A percentile compares a stretch with the other conserved stretches of the same genome.
Evolutionary conservation across 2,329 filamentous ascomycete species (phyloP).

Genomic region (Colletotrichum siamense): DNA sequence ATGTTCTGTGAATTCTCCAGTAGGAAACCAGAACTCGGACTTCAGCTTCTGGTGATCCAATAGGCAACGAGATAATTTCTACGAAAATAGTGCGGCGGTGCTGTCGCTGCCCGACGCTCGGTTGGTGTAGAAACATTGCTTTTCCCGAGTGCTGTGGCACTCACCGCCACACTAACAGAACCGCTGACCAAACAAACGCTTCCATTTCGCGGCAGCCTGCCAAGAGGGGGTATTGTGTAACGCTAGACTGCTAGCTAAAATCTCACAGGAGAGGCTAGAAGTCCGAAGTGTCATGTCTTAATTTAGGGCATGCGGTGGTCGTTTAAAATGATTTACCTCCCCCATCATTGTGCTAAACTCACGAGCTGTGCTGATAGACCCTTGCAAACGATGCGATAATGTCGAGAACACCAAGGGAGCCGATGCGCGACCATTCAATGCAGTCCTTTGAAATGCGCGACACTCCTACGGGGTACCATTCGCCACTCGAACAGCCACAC

Average conservation of each 20-base stretch:
- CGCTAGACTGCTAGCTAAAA: background rate
- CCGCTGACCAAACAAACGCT: background rate
- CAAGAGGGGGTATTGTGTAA: background rate
- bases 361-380: background rate
- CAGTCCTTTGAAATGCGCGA: background rate
- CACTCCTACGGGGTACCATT: background rate
- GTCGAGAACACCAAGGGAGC: background rate
- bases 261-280: background rate
- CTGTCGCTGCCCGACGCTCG: background rate
- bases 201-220: background rate
- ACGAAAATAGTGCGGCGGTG: background rate
- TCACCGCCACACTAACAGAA: background rate
- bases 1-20: background rate
- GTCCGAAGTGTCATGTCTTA: background rate
- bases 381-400: background rate
- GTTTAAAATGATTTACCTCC: background rate
- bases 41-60: background rate
- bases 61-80: background rate
- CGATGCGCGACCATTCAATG: background rate
- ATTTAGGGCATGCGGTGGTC: background rate
- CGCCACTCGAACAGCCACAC: background rate
- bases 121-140: background rate
- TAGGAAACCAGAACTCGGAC: background rate
- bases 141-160: background rate
- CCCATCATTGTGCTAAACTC: background rate